A percentile compares a stretch with the other conserved stretches of the same genome.
Conservation (phyloP, 2,329 filamentous ascomycete species). For the Trichoderma sp. region DNA sequence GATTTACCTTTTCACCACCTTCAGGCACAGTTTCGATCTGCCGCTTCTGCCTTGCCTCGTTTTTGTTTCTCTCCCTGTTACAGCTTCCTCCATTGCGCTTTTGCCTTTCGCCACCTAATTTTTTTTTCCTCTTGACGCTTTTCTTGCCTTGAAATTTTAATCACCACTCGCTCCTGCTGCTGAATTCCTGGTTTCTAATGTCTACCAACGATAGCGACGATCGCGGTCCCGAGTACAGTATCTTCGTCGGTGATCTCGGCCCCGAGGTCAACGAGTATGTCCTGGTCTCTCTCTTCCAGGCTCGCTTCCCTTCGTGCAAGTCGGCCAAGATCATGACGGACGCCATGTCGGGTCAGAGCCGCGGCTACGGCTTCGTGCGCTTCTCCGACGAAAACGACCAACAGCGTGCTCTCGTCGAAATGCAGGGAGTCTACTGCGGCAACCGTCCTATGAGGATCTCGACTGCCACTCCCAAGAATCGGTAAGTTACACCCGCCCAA, state of each 20-base stretch:
- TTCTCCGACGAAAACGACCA: slow-evolving; percentile 96
- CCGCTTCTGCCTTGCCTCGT: neutral
- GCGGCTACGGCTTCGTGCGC: slow-evolving; percentile 95
- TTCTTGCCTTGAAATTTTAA: neutral
- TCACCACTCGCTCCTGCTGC: neutral
- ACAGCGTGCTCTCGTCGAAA: slow-evolving; percentile 91
- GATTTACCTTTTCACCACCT: slow-evolving; percentile 19
- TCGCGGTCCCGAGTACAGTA: slow-evolving; percentile 91
- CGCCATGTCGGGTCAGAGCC: slow-evolving; percentile 94
- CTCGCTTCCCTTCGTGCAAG: slow-evolving; percentile 95
- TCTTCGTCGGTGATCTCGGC: slow-evolving; percentile 96
- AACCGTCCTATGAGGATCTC: slow-evolving; percentile 99
- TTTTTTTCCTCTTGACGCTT: neutral
- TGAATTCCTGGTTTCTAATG: slow-evolving; percentile 13
- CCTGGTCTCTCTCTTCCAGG: slow-evolving; percentile 93
- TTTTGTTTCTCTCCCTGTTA: neutral
- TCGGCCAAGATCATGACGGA: slow-evolving; percentile 99
- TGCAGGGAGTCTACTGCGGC: slow-evolving; percentile 99
- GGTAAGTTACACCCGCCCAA: slow-evolving; percentile 38
- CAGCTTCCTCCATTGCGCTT: neutral
- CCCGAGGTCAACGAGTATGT: slow-evolving; percentile 99
- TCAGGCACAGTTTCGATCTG: neutral
- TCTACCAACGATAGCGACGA: slow-evolving; percentile 67
- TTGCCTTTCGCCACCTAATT: neutral
- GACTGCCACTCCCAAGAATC: slow-evolving; percentile 95